phyloP scores from a whole-genome alignment of 768 basidiomycete genomes.

The Leccinum variicolor region DNA sequence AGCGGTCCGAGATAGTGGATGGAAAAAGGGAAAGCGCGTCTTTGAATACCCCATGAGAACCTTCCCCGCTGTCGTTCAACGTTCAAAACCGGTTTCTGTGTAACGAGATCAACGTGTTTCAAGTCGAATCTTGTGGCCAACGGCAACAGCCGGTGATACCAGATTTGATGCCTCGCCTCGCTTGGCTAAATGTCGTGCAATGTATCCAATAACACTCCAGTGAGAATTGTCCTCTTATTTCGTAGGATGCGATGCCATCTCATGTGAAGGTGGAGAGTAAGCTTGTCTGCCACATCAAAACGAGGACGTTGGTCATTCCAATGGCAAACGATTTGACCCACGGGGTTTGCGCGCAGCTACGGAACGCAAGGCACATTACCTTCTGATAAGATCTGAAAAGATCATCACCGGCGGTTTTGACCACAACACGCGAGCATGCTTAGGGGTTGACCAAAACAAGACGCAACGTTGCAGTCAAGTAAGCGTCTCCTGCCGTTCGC shows the following conservation, averaged over 20 bases:
- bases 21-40: slow-evolving; percentile 5
- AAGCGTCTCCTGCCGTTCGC: slow-evolving; percentile 1
- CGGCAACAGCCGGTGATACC: slow-evolving; percentile 1
- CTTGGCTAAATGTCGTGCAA: slow-evolving; percentile 5
- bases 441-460: slow-evolving; percentile 5
- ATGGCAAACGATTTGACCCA: slow-evolving; percentile 11
- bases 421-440: slow-evolving; percentile 9
- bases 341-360: slow-evolving; percentile 9
- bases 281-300: slow-evolving; percentile 20
- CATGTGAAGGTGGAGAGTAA: slow-evolving; percentile 1
- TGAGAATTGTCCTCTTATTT: not conserved
- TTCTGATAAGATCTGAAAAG: slow-evolving; percentile 16
- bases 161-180: not conserved
- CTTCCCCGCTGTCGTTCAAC: slow-evolving; percentile 6
- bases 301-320: slow-evolving; percentile 11
- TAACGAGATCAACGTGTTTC: slow-evolving; percentile 12
- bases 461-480: not conserved
- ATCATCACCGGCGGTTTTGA: slow-evolving; percentile 10
- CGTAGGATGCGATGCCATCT: not conserved
- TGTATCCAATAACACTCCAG: slow-evolving; percentile 1
- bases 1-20: slow-evolving; percentile 2
- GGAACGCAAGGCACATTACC: slow-evolving; percentile 14
- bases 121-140: slow-evolving; percentile 1
- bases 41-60: slow-evolving; percentile 9
- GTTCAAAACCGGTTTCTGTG: slow-evolving; percentile 3